These are phyloP conservation scores for Claviceps pazoutovae DNA, from an alignment of 2,329 filamentous ascomycete genomes.

Conservation along the genomic window DNA sequence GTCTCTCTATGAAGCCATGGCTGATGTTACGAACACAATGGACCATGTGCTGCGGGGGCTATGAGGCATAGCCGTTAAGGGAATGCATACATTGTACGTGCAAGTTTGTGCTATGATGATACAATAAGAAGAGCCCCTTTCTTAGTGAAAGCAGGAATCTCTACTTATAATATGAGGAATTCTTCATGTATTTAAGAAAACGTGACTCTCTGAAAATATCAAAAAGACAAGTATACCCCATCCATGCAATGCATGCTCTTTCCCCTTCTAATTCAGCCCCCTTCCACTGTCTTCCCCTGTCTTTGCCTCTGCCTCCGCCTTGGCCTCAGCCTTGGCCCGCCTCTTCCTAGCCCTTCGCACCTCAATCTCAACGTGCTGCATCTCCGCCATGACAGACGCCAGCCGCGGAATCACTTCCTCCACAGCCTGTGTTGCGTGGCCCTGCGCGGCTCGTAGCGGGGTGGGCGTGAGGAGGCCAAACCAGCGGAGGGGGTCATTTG, in stretches of 20 bases:
- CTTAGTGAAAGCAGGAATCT: too few species aligned
- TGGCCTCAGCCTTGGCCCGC: conserved; percentile 31
- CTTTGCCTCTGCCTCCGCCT: not conserved
- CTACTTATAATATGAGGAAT: not conserved
- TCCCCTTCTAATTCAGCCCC: not conserved
- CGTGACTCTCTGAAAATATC: not conserved
- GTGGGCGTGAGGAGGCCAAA: conserved; percentile 40
- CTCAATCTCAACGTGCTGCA: conserved; percentile 53
- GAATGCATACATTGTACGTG: too few species aligned
- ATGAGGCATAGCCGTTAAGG: not conserved
- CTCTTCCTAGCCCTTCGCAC: conserved; percentile 48
- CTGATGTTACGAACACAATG: conserved; percentile 28
- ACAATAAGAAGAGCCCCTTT: too few species aligned
- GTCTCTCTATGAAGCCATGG: conserved; percentile 26
- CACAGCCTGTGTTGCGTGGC: conserved; percentile 39
- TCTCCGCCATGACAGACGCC: conserved; percentile 41
- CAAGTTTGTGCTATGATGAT: too few species aligned
- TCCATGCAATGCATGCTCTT: too few species aligned
- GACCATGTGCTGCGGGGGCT: not conserved
- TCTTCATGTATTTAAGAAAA: not conserved
- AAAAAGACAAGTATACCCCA: too few species aligned
- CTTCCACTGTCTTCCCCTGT: not conserved
- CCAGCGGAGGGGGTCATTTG: conserved; percentile 36
- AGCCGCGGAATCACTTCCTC: conserved; percentile 44
- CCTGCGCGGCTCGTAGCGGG: conserved; percentile 44